These are phyloP conservation scores for Penicillium rolfsii DNA, from an alignment of 2,329 filamentous ascomycete species.

Conservation along the genomic window DNA sequence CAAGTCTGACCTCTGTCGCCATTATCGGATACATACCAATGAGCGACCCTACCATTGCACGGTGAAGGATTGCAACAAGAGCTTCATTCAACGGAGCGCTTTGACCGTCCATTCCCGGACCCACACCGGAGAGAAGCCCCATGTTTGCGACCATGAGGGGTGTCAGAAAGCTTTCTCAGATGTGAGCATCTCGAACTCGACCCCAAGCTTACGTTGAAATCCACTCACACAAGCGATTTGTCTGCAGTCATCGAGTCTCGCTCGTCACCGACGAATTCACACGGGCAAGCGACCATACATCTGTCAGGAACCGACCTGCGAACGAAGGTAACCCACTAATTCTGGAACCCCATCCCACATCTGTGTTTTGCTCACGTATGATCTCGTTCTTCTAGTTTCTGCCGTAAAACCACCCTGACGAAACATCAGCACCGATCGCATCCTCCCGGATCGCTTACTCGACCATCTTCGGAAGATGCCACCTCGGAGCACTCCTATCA, in stretches of 20 bases:
- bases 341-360: background rate
- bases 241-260: constrained; percentile 44
- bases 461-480: constrained; percentile 42
- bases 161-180: constrained; percentile 51
- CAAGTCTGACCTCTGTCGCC: constrained; percentile 53
- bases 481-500: constrained; percentile 43
- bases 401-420: constrained; percentile 47
- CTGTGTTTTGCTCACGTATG: background rate
- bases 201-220: background rate
- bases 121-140: constrained; percentile 51
- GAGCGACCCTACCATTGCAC: constrained; percentile 53
- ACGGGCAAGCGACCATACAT: constrained; percentile 48
- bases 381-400: constrained; percentile 36
- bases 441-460: constrained; percentile 38
- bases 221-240: background rate
- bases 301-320: constrained; percentile 45
- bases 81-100: constrained; percentile 53
- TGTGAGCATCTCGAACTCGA: constrained; percentile 34
- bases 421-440: constrained; percentile 48
- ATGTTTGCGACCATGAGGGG: constrained; percentile 48
- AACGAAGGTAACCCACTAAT: constrained; percentile 40
- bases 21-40: constrained; percentile 54
- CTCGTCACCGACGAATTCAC: constrained; percentile 46
- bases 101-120: constrained; percentile 52
- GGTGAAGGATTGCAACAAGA: constrained; percentile 51